These are phyloP conservation scores for Betula pendula DNA, from an alignment of 306 rosid genomes.

Conservation along the genomic window DNA sequence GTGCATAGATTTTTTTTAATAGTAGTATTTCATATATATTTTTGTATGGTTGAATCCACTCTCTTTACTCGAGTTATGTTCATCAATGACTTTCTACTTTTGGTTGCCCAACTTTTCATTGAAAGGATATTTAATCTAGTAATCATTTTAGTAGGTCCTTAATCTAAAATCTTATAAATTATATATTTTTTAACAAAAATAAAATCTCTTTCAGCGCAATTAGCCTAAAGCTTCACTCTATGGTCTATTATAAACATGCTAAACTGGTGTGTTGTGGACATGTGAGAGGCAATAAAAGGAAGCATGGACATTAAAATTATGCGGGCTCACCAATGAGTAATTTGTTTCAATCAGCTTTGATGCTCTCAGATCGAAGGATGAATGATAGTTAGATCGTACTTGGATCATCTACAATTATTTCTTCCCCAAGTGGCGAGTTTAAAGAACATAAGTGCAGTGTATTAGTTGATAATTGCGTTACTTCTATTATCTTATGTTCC, in stretches of 20 bases:
- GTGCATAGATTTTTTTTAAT: neutral
- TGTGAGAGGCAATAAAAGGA: neutral
- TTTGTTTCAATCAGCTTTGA: neutral
- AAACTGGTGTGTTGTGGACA: neutral
- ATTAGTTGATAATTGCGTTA: neutral
- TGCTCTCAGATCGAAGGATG: neutral
- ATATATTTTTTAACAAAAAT: neutral
- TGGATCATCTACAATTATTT: neutral
- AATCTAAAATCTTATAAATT: neutral
- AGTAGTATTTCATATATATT: neutral
- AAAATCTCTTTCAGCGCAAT: neutral
- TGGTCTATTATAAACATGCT: neutral
- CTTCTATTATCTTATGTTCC: neutral
- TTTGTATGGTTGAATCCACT: neutral
- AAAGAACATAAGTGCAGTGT: neutral
- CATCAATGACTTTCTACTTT: neutral
- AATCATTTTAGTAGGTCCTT: neutral
- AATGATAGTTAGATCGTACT: neutral
- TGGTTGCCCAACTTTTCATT: neutral
- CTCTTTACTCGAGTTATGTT: neutral
- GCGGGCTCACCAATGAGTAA: neutral
- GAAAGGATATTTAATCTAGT: constrained; percentile 2
- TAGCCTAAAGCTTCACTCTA: neutral
- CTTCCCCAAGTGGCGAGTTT: neutral
- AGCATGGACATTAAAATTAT: neutral